Percentiles rank a stretch among this genome's conserved stretches.
Evolutionary conservation across 495 filamentous ascomycete genomes (phyloP).

Genomic region (Neurospora sp.): DNA sequence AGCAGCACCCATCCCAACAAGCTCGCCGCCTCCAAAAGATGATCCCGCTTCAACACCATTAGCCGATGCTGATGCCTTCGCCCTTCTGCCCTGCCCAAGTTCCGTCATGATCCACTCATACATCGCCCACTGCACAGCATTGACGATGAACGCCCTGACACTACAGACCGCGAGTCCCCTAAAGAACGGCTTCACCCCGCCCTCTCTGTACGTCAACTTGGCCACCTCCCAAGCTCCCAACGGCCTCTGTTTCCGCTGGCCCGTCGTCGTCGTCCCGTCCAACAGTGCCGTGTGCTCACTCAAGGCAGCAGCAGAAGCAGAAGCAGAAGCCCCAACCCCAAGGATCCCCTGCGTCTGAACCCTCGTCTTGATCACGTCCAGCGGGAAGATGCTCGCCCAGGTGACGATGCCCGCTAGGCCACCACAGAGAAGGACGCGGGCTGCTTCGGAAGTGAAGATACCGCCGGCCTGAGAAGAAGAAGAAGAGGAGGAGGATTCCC

Average conservation of each 20-base stretch:
- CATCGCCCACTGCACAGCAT: slow-evolving; percentile 71
- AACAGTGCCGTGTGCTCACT: no score
- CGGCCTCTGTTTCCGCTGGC: slow-evolving; percentile 12
- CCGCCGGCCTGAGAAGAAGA: not conserved
- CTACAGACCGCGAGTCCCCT: slow-evolving; percentile 70
- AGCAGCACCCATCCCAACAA: not conserved
- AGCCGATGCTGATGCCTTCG: no score
- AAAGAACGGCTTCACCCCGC: slow-evolving; percentile 63
- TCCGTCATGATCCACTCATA: slow-evolving; percentile 74
- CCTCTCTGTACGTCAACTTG: slow-evolving; percentile 49
- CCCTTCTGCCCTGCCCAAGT: slow-evolving; percentile 23
- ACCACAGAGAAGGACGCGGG: slow-evolving; percentile 67
- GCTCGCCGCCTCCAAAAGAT: not conserved
- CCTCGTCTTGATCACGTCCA: slow-evolving; percentile 84
- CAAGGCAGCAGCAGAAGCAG: no score
- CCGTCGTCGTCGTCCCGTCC: not conserved
- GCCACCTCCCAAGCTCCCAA: slow-evolving; percentile 52
- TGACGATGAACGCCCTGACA: slow-evolving; percentile 74
- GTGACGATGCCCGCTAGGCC: slow-evolving; percentile 76
- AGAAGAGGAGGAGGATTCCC: not conserved
- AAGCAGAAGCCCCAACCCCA: no score
- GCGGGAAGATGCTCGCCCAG: slow-evolving; percentile 78
- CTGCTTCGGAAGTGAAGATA: slow-evolving; percentile 34
- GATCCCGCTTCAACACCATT: not conserved
- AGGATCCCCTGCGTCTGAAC: slow-evolving; percentile 53